Conservation (phyloP, 108 stramenopile genomes). For the Nannochloropsis granulata region DNA sequence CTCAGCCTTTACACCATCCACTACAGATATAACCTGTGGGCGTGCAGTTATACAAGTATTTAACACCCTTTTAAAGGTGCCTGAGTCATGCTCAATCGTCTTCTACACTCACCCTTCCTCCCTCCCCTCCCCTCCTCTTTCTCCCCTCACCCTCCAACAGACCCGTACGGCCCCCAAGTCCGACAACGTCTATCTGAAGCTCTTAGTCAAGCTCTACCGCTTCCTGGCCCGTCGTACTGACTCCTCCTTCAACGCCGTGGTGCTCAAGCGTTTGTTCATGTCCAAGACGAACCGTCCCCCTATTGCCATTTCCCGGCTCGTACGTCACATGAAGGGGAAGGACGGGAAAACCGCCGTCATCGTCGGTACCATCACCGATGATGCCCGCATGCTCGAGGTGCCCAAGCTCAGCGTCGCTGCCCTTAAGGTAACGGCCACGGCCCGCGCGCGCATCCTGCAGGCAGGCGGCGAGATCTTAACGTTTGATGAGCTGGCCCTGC, state of each 20-base stretch:
- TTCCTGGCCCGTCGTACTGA: conserved; percentile 94
- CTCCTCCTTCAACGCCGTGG: conserved; percentile 79
- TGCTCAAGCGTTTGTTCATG: conserved; percentile 97
- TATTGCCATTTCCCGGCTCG: conserved; percentile 76
- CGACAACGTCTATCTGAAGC: conserved; percentile 88
- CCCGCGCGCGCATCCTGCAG: conserved; percentile 89
- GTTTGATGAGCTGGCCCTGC: conserved; percentile 95
- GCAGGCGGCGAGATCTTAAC: conserved; percentile 98
- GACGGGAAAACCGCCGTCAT: conserved; percentile 90
- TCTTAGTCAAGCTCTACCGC: conserved; percentile 97
- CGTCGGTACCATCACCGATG: conserved; percentile 96
- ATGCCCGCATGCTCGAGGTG: conserved; percentile 87
- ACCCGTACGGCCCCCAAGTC: conserved; percentile 77
- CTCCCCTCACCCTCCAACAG: neutral
- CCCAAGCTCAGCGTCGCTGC: conserved; percentile 84
- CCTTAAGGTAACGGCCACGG: conserved; percentile 90
- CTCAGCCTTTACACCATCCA: too few relatives aligned
- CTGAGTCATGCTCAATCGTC: too few relatives aligned
- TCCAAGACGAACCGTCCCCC: conserved; percentile 92
- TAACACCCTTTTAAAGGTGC: too few relatives aligned
- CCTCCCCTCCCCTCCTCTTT: neutral
- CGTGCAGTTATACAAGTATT: too few relatives aligned
- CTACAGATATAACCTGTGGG: too few relatives aligned
- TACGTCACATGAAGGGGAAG: conserved; percentile 91
- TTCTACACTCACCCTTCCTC: too few relatives aligned